Percentiles rank a stretch among this genome's conserved stretches.
Conservation (phyloP, 129 eudicot species). For the Gnaphalium uliginosum region DNA sequence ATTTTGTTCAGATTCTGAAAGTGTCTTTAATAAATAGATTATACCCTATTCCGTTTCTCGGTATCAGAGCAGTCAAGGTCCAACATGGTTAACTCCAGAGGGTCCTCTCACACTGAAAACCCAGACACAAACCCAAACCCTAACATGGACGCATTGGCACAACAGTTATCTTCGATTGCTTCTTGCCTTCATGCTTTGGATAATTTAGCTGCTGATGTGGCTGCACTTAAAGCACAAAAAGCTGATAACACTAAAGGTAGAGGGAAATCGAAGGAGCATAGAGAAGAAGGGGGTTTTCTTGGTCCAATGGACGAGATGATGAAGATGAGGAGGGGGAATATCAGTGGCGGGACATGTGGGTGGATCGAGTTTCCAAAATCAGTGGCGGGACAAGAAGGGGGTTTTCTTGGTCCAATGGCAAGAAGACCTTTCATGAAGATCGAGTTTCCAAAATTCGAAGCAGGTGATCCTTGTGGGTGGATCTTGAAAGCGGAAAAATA, state of each 20-base stretch:
- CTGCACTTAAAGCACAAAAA: not conserved
- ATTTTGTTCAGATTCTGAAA: no score
- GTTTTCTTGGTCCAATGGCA: not conserved
- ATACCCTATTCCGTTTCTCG: not conserved
- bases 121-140: not conserved
- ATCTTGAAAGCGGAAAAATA: not conserved
- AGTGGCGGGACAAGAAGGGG: not conserved
- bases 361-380: no score
- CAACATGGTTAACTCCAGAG: not conserved
- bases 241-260: not conserved
- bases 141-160: not conserved
- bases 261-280: not conserved
- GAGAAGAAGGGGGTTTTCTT: not conserved
- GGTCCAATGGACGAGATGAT: not conserved
- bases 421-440: not conserved
- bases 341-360: not conserved
- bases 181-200: not conserved
- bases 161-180: not conserved
- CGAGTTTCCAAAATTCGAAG: no score
- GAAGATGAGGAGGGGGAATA: not conserved
- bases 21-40: no score
- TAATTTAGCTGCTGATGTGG: not conserved
- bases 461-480: not conserved
- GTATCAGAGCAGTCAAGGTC: not conserved
- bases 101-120: not conserved